Evolutionary conservation across 73 alveolate species (phyloP).

Genomic region (Tetrahymena borealis): DNA sequence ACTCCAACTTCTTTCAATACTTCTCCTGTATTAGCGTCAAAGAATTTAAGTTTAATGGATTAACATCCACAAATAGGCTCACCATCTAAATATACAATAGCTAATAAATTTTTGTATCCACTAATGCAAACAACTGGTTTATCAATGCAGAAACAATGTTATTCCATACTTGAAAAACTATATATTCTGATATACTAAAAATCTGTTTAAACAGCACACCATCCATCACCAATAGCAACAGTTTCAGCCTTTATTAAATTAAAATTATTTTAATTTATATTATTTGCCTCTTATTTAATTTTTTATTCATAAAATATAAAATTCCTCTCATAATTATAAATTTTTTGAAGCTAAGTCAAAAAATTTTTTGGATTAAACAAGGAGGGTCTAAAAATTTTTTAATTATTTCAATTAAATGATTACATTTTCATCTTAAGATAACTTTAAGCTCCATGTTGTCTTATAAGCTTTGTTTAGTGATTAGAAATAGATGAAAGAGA

Average conservation of each 20-base stretch:
- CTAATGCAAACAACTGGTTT: constrained; percentile 20
- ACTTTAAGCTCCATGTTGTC: background rate
- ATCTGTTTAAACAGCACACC: constrained; percentile 42
- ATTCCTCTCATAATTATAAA: too few species aligned
- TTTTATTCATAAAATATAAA: too few species aligned
- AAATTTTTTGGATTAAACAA: too few species aligned
- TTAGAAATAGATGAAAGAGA: background rate
- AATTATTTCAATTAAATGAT: too few species aligned
- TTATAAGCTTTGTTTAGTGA: background rate
- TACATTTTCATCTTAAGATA: background rate
- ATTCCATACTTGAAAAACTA: constrained; percentile 16
- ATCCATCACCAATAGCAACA: constrained; percentile 30
- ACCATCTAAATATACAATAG: constrained; percentile 12
- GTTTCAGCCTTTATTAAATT: background rate
- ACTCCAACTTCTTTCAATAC: constrained; percentile 22
- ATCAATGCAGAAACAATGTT: background rate
- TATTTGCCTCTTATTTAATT: too few species aligned
- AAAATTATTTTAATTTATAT: background rate
- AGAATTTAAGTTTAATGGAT: constrained; percentile 7
- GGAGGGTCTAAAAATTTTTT: too few species aligned
- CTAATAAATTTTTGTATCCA: constrained; percentile 16
- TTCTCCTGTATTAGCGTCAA: background rate
- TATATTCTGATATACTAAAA: constrained; percentile 8
- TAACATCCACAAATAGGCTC: constrained; percentile 12
- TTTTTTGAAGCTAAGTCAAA: too few species aligned